phyloP scores from a whole-genome alignment of 176 grass and related monocot genomes.

The Leersia perrieri region DNA sequence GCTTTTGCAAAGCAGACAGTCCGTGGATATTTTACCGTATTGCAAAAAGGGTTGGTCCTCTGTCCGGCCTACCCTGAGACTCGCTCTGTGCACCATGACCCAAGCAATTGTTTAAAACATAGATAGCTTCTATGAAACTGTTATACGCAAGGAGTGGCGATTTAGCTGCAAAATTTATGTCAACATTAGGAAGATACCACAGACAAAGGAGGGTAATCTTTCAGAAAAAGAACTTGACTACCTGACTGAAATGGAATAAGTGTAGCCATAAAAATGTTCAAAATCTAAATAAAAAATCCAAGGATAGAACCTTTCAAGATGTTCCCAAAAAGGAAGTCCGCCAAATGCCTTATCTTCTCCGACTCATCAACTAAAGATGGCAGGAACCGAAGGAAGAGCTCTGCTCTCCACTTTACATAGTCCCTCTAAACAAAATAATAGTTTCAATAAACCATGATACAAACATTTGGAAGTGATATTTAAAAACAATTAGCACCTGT shows the following conservation, averaged over 20 bases:
- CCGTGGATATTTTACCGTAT: conserved; percentile 51
- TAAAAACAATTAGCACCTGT: conserved; percentile 55
- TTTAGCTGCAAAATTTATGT: conserved; percentile 67
- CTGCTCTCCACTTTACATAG: conserved; percentile 95
- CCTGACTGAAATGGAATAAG: background rate
- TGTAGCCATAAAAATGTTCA: background rate
- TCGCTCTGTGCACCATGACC: conserved; percentile 48
- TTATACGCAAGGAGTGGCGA: conserved; percentile 98
- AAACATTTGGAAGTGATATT: background rate
- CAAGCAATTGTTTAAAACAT: conserved; percentile 69
- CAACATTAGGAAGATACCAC: conserved; percentile 5
- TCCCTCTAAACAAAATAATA: conserved; percentile 72
- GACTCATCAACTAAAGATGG: conserved; percentile 89
- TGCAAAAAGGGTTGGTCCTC: conserved; percentile 54
- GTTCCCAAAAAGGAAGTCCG: conserved; percentile 84
- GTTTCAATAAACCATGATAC: conserved; percentile 21
- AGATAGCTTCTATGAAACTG: conserved; percentile 98
- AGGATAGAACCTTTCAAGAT: conserved; percentile 74
- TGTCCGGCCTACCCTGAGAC: conserved; percentile 46
- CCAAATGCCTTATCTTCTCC: conserved; percentile 76
- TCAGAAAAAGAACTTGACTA: background rate
- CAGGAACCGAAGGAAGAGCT: conserved; percentile 83
- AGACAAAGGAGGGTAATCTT: background rate
- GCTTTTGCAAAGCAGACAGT: background rate
- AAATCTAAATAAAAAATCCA: background rate